phyloP scores from a whole-genome alignment of 2,329 filamentous ascomycete species.

The Diaporthe ilicicola region DNA sequence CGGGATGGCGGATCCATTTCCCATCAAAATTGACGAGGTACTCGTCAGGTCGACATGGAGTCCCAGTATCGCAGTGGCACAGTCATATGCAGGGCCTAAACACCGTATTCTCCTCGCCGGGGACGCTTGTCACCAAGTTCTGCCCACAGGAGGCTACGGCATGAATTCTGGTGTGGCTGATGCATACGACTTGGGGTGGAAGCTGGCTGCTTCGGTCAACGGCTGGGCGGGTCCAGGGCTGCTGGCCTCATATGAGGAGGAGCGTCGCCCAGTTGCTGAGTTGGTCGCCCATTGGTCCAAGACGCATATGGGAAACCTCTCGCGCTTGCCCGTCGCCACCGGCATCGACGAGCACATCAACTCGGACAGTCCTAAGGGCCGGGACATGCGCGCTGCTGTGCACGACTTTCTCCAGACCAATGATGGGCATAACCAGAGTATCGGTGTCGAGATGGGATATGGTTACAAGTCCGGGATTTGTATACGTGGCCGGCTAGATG shows the following conservation, averaged over 20 bases:
- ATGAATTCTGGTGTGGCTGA: slow-evolving; percentile 43
- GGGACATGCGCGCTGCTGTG: background rate
- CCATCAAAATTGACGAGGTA: slow-evolving; percentile 37
- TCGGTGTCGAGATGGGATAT: no score
- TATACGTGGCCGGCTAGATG: background rate
- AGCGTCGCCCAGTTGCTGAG: background rate
- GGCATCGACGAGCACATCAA: background rate
- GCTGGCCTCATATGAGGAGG: slow-evolving; percentile 1
- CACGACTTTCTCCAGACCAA: no score
- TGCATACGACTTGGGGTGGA: slow-evolving; percentile 1
- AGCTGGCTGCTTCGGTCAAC: background rate
- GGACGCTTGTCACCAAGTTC: slow-evolving; percentile 48
- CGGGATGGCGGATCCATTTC: slow-evolving; percentile 25
- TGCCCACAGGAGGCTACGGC: slow-evolving; percentile 46
- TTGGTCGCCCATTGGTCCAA: no score
- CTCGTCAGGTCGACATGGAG: slow-evolving; percentile 36
- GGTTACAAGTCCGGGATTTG: no score
- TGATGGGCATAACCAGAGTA: no score
- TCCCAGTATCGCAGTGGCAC: slow-evolving; percentile 36
- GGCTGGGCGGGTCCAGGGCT: slow-evolving; percentile 5
- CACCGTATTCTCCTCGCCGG: slow-evolving; percentile 39
- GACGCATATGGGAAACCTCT: no score
- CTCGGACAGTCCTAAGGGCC: background rate
- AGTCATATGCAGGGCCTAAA: no score
- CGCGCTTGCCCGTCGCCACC: no score